phyloP scores from a whole-genome alignment of 1,284 basidiomycete genomes.

The Microbotryum violaceum region DNA sequence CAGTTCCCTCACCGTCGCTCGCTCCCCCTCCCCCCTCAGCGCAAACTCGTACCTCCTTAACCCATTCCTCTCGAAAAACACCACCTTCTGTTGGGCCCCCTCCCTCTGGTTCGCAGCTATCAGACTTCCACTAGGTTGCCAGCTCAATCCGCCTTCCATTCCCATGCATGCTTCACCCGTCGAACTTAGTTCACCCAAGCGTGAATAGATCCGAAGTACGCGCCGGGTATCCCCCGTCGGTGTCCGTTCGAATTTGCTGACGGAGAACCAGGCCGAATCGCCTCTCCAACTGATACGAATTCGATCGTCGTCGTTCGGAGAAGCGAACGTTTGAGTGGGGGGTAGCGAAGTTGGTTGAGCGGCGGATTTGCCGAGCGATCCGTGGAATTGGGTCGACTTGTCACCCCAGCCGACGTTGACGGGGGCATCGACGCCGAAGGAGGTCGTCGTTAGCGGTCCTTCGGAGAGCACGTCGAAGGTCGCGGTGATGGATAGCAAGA shows the following conservation, averaged over 20 bases:
- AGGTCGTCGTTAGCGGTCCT: constrained; percentile 57
- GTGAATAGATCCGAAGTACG: constrained; percentile 65
- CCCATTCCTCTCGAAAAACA: constrained; percentile 95
- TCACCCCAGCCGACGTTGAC: constrained; percentile 98
- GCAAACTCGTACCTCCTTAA: constrained; percentile 83
- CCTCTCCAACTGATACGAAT: constrained; percentile 87
- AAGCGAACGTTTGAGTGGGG: constrained; percentile 35
- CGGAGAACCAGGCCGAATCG: constrained; percentile 79
- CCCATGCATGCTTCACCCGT: constrained; percentile 79
- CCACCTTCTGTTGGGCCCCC: constrained; percentile 60
- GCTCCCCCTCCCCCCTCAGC: constrained; percentile 49
- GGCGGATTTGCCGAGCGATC: constrained; percentile 82
- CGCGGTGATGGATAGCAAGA: constrained; percentile 79
- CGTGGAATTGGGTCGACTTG: constrained; percentile 95
- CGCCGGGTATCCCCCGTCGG: constrained; percentile 16
- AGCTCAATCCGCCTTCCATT: constrained; percentile 70
- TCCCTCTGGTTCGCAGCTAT: constrained; percentile 69
- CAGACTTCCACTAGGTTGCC: constrained; percentile 79
- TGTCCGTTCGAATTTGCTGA: constrained; percentile 58
- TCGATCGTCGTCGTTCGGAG: constrained; percentile 59
- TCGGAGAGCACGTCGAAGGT: constrained; percentile 84
- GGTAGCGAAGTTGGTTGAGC: constrained; percentile 45
- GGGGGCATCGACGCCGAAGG: constrained; percentile 83
- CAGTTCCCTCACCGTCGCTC: constrained; percentile 65
- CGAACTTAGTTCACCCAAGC: constrained; percentile 67